Conservation (phyloP, 1,284 basidiomycete species). For the Irpex sp. region DNA sequence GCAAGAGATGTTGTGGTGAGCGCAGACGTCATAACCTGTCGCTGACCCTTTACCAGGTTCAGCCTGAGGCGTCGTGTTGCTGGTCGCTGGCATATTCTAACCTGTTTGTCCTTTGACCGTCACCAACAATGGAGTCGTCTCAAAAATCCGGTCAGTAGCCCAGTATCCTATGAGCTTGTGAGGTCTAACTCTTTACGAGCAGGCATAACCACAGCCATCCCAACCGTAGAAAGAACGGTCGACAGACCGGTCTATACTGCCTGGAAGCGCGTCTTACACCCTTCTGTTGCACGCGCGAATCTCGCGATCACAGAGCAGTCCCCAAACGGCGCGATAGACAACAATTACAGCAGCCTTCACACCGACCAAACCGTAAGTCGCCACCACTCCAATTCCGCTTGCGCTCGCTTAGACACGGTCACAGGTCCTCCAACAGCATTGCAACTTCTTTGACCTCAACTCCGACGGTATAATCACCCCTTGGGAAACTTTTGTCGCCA, state of each 20-base stretch:
- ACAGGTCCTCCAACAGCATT: constrained; percentile 39
- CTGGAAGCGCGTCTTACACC: constrained; percentile 11
- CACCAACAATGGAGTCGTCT: too few relatives aligned
- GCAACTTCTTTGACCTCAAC: constrained; percentile 40
- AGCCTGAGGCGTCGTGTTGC: too few relatives aligned
- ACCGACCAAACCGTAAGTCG: constrained; percentile 1
- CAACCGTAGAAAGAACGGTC: constrained; percentile 4
- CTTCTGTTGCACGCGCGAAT: constrained; percentile 13
- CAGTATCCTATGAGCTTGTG: too few relatives aligned
- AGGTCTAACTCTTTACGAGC: background rate
- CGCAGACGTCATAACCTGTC: too few relatives aligned
- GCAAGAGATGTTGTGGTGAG: too few relatives aligned
- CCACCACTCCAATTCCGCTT: background rate
- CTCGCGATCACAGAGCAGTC: constrained; percentile 7
- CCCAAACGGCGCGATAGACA: constrained; percentile 9
- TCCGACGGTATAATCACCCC: constrained; percentile 44
- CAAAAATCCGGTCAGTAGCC: too few relatives aligned
- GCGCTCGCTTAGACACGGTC: background rate
- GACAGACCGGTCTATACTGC: constrained; percentile 1
- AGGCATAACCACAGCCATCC: constrained; percentile 6
- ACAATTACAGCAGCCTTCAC: constrained; percentile 6
- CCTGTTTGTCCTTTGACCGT: too few relatives aligned
- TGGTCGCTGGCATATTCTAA: too few relatives aligned
- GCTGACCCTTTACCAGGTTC: too few relatives aligned
- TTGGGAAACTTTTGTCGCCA: constrained; percentile 39